These are phyloP conservation scores for Penicillium freii DNA, from an alignment of 2,329 filamentous ascomycete species.

Conservation along the genomic window DNA sequence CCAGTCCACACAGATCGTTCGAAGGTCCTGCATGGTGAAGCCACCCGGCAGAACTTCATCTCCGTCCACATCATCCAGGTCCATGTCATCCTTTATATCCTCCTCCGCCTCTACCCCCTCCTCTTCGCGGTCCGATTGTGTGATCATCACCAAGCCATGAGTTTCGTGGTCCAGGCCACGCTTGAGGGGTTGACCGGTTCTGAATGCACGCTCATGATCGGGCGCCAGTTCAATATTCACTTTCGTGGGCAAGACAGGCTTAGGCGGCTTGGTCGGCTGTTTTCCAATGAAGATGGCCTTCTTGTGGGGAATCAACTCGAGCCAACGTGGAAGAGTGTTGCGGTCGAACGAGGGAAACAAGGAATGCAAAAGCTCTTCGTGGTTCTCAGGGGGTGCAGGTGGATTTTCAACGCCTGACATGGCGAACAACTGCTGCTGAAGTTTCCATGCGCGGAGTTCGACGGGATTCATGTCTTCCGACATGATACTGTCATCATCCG, in stretches of 20 bases:
- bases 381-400: constrained; percentile 69
- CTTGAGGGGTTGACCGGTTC: constrained; percentile 63
- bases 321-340: constrained; percentile 72
- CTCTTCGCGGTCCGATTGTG: constrained; percentile 43
- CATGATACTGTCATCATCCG: constrained; percentile 29
- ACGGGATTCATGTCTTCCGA: constrained; percentile 44
- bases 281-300: constrained; percentile 76
- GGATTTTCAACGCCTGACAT: constrained; percentile 56
- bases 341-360: constrained; percentile 79
- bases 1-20: constrained; percentile 85
- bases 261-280: constrained; percentile 73
- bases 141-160: constrained; percentile 54
- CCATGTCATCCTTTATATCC: constrained; percentile 50
- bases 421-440: constrained; percentile 49
- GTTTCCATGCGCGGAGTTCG: constrained; percentile 44
- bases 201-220: constrained; percentile 84
- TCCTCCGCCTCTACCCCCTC: constrained; percentile 55
- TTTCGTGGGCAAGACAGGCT: constrained; percentile 81
- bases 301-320: constrained; percentile 78
- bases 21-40: constrained; percentile 74
- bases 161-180: constrained; percentile 53
- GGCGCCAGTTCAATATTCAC: constrained; percentile 79
- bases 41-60: constrained; percentile 67
- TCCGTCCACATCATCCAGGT: constrained; percentile 52
- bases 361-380: constrained; percentile 72